Evolutionary conservation across 1,284 basidiomycete species (phyloP).

Genomic region (Pseudozyma pruni): DNA sequence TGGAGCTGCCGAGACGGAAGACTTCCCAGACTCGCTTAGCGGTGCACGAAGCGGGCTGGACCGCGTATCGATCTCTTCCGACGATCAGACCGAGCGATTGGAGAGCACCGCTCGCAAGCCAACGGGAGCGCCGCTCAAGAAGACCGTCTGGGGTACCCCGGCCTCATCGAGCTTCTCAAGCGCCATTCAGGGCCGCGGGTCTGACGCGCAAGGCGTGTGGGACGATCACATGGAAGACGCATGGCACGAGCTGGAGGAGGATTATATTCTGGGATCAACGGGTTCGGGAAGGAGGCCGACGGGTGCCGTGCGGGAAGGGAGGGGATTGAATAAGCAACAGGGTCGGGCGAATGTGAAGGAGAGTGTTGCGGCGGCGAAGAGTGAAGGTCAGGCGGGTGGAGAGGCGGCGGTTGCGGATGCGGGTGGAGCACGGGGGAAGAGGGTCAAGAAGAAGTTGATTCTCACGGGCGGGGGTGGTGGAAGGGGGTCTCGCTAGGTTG

Average conservation of each 20-base stretch:
- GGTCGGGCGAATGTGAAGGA: constrained; percentile 3
- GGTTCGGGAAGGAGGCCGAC: constrained; percentile 29
- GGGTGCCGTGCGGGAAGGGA: constrained; percentile 23
- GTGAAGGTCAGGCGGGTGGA: constrained; percentile 2
- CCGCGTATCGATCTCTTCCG: constrained; percentile 35
- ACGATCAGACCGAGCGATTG: constrained; percentile 27
- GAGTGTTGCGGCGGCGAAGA: constrained; percentile 6
- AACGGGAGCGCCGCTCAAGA: constrained; percentile 21
- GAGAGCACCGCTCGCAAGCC: background rate
- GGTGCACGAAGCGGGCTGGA: constrained; percentile 26
- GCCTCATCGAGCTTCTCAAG: constrained; percentile 51
- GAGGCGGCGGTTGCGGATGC: background rate
- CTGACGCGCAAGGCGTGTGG: constrained; percentile 31
- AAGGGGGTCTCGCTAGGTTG: constrained; percentile 27
- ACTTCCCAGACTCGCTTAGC: constrained; percentile 54
- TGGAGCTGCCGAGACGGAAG: constrained; percentile 44
- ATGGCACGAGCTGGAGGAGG: constrained; percentile 65
- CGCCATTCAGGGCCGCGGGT: constrained; percentile 35
- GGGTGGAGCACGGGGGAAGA: constrained; percentile 19
- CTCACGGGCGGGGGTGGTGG: constrained; percentile 61
- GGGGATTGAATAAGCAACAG: constrained; percentile 46
- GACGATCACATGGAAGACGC: constrained; percentile 62
- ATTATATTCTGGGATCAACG: constrained; percentile 56
- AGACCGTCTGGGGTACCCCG: constrained; percentile 66
- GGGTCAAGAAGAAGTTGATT: constrained; percentile 65